Base-by-base conservation (phyloP, 345 rosid species). In the Nasturtium officinale region DNA sequence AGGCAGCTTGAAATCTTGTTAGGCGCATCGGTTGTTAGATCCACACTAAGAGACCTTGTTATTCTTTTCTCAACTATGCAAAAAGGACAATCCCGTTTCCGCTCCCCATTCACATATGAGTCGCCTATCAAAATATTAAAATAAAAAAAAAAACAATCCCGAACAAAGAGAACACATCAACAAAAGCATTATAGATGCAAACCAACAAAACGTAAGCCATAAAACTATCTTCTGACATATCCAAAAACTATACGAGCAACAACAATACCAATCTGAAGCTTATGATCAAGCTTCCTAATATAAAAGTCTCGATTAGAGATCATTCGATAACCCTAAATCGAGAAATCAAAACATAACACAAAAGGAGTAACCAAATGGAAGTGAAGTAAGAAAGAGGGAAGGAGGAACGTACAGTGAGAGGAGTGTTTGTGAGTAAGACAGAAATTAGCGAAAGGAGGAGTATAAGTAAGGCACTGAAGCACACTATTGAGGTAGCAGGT, bases 401-500 rank as follows among this genome's bases (percentile, higher is more conserved):
- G 23, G 26, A 38, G 59, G 29, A 6, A 65, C 82, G 40, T 81
- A 86, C 99, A 96, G 82, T 64, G 77, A 54, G 97, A 85, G 48
- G 99, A 86, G 87, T 96, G 99, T 51, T 86, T 88, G 43, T 67
- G 78, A 35, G 75, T 67, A 68, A 96, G 98, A 76, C 99, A 96
- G 82, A 92, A 92, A 87, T 96, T 90, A 65, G 99, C 99, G 48
- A 96, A 85, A 16, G 99, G 99, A 68, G 99, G 97, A 56, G 99
- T 92, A 83, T 89, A 89, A 61, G 99, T 96, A 72, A 96, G 99
- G 65, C 99, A 90, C 84, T 90, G 89, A 51, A 86, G 87, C 29
- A 86, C 99, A 85, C 96, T 87, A 82, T 96, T 96, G 74, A 96
- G 91, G 77, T 96, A 96, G 63, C 99, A 96, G 30, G 97, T 82